These are phyloP conservation scores for Kalanchoe fedtschenkoi DNA, from an alignment of 164 flowering plant species.

Conservation along the genomic window DNA sequence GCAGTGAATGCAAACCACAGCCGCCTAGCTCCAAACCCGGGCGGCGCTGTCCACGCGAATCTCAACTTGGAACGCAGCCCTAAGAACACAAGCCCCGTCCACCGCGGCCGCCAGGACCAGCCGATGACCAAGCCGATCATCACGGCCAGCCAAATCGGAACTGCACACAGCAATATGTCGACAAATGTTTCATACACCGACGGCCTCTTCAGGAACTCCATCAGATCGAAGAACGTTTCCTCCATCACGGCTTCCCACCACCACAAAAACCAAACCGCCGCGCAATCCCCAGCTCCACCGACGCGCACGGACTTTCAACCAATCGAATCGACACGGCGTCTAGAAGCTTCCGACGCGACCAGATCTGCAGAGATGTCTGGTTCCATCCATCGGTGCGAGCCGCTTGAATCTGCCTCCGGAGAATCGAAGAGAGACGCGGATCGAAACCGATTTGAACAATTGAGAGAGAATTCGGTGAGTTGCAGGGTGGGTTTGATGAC, in stretches of 20 bases:
- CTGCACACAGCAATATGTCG: conserved; percentile 90
- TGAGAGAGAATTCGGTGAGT: neutral
- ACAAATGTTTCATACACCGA: conserved; percentile 59
- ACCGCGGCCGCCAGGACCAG: conserved; percentile 96
- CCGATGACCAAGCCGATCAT: conserved; percentile 90
- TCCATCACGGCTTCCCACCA: conserved; percentile 12
- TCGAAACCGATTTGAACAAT: neutral
- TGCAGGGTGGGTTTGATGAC: neutral
- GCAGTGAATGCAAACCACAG: conserved; percentile 84
- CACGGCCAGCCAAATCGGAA: conserved; percentile 96
- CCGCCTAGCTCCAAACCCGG: conserved; percentile 75
- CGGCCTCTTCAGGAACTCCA: conserved; percentile 46
- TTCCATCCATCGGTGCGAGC: neutral
- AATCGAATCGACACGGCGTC: neutral
- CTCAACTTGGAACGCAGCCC: conserved; percentile 54
- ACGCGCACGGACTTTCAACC: no score
- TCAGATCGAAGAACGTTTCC: conserved; percentile 27
- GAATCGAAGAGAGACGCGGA: neutral
- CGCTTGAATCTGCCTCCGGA: no score
- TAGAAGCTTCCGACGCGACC: neutral
- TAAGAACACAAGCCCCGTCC: conserved; percentile 63
- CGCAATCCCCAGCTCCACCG: no score
- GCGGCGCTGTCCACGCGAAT: conserved; percentile 74
- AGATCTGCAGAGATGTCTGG: neutral
- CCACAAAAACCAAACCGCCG: neutral